Percentiles rank a stretch among this genome's conserved stretches.
Conservation (phyloP, 2,329 filamentous ascomycete species). For the Clarireedia sp. region DNA sequence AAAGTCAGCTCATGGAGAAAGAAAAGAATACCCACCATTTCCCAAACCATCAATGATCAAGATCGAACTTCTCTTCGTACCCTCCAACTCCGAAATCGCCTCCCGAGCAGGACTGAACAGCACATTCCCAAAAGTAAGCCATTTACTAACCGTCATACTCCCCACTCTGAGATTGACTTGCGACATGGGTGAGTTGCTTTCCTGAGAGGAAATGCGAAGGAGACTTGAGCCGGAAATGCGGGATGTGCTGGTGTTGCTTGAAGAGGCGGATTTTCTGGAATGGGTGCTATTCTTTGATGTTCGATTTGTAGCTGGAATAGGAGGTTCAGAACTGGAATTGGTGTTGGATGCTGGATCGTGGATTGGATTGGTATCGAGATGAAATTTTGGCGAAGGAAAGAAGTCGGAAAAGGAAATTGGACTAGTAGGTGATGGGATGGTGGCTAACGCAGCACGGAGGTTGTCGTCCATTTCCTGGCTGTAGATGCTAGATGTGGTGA, state of each 20-base stretch:
- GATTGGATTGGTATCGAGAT: too few species aligned
- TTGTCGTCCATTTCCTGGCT: constrained; percentile 48
- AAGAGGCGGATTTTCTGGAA: constrained; percentile 18
- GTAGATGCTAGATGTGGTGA: constrained; percentile 41
- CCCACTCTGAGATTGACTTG: constrained; percentile 72
- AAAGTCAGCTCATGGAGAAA: neutral
- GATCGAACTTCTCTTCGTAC: constrained; percentile 52
- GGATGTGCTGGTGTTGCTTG: constrained; percentile 18
- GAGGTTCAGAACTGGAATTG: too few species aligned
- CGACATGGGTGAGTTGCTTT: constrained; percentile 52
- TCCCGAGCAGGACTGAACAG: constrained; percentile 74
- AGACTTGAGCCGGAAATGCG: constrained; percentile 14
- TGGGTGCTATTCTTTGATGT: too few species aligned
- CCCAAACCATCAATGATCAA: constrained; percentile 76
- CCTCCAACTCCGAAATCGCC: constrained; percentile 50
- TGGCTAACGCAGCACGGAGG: constrained; percentile 41
- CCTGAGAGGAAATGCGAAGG: constrained; percentile 30
- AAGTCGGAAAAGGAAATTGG: constrained; percentile 39
- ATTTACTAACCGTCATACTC: constrained; percentile 80
- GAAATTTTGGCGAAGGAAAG: constrained; percentile 14
- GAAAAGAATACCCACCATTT: constrained; percentile 39
- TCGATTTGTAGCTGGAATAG: too few species aligned
- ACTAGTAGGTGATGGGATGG: constrained; percentile 35
- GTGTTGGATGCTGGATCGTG: too few species aligned
- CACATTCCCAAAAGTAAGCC: constrained; percentile 77